Conservation (phyloP, 2,329 filamentous ascomycete genomes). For the Cladophialophora bantiana region DNA sequence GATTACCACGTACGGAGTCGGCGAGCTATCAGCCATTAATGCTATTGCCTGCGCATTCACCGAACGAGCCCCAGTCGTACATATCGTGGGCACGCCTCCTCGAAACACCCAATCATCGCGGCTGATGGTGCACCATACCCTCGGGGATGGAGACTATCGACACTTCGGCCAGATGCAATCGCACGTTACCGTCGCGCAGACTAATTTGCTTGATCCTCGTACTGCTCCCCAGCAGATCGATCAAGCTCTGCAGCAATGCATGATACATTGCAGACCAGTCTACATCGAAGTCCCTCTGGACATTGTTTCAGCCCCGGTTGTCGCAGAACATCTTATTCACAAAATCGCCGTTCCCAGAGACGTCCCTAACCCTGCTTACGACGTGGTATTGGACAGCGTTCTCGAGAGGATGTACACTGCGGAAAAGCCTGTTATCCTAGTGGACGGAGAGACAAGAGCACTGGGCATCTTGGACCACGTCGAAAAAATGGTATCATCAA, state of each 20-base stretch:
- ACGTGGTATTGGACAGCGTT: slow-evolving; percentile 29
- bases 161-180: slow-evolving; percentile 59
- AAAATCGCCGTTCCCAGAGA: slow-evolving; percentile 13
- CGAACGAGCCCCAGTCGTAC: slow-evolving; percentile 65
- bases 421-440: slow-evolving; percentile 58
- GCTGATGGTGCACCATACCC: slow-evolving; percentile 43
- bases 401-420: slow-evolving; percentile 53
- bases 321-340: slow-evolving; percentile 13
- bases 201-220: slow-evolving; percentile 53
- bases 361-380: slow-evolving; percentile 26
- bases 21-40: slow-evolving; percentile 52
- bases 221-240: slow-evolving; percentile 60
- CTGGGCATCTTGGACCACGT: slow-evolving; percentile 40
- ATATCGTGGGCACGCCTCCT: slow-evolving; percentile 60
- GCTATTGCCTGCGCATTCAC: slow-evolving; percentile 58
- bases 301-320: slow-evolving; percentile 27
- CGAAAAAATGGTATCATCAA: slow-evolving; percentile 52
- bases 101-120: slow-evolving; percentile 17
- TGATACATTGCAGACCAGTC: slow-evolving; percentile 61
- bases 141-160: slow-evolving; percentile 58
- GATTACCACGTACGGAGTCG: slow-evolving; percentile 68
- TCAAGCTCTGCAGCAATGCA: slow-evolving; percentile 56
- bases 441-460: slow-evolving; percentile 56
- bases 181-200: slow-evolving; percentile 58
- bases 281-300: slow-evolving; percentile 61